Evolutionary conservation across 1,284 basidiomycete genomes (phyloP), one percentile per base, ranked within the genome.

Genomic region (Cutaneotrichosporon cavernicola): DNA sequence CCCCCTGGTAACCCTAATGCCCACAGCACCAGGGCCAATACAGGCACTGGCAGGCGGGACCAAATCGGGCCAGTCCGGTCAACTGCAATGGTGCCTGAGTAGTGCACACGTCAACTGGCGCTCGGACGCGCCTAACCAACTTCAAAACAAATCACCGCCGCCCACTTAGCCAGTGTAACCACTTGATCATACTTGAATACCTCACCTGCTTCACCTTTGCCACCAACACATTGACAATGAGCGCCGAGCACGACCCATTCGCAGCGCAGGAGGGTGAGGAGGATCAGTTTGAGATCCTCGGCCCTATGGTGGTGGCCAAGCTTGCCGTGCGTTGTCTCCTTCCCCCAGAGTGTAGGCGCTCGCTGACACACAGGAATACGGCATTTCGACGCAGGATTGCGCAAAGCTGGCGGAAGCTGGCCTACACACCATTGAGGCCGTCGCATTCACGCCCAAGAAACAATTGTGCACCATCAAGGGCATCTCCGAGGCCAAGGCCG

Each of bases 391-490:
- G 30, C 91, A 93, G 72, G 96, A 99, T 79, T 90, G 95, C 82
- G 93, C 97, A 86, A 98, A 98, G 80, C 88, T 99, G 36, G 82
- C 87, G n/a, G 93, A 97, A 64, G 90, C 91, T 18, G 97, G 97
- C 8, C 87, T 91, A 66, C 88, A 97, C 79, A 99, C 97, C 1
- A 88, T 99, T 67, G 96, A 99, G 81, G 88, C 92, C 16, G 91
- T 99, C 58, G 96, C 94, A 18, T 99, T 96, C 79, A 98, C 96
- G 1, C 93, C 97, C 9, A 98, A 97, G 85, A 99, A 99, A 83
- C 84, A 85, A 53, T 83, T 99, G 40, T 86, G 92, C 66, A 86
- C 87, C 5, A 95, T 99, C 77, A 99, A 98, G 81, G 97, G 97
- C 21, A 97, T 99, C 67, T 97, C 93, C 36, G 97, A 99, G 74